Evolutionary conservation across 768 basidiomycete genomes (phyloP).

Genomic region (button mushroom (Agaricus bisporus)): DNA sequence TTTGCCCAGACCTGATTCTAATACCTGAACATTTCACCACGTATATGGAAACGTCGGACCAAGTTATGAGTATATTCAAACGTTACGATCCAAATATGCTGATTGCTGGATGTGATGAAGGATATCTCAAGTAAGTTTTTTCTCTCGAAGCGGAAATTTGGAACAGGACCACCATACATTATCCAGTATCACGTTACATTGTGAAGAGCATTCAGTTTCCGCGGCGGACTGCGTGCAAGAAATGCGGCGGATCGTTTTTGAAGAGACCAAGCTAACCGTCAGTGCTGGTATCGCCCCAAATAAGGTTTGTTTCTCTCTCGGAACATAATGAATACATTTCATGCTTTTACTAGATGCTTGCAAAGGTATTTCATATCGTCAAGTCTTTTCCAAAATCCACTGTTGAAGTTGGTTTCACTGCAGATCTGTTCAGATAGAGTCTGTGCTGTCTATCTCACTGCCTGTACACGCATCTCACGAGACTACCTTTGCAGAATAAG

Average conservation of each 20-base stretch:
- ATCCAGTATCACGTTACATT: slow-evolving; percentile 77
- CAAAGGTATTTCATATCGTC: slow-evolving; percentile 54
- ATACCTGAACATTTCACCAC: slow-evolving; percentile 51
- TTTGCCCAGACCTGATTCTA: slow-evolving; percentile 84
- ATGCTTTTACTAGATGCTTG: slow-evolving; percentile 60
- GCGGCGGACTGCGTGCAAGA: slow-evolving; percentile 72
- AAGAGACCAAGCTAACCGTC: slow-evolving; percentile 81
- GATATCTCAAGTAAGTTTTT: slow-evolving; percentile 73
- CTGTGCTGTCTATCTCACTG: slow-evolving; percentile 4
- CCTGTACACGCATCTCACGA: slow-evolving; percentile 2
- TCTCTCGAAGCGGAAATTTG: slow-evolving; percentile 2
- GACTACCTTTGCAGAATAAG: slow-evolving; percentile 58
- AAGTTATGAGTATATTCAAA: slow-evolving; percentile 63
- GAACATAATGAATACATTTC: slow-evolving; percentile 10
- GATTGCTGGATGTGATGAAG: slow-evolving; percentile 83
- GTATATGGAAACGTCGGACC: slow-evolving; percentile 65
- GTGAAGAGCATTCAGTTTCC: slow-evolving; percentile 54
- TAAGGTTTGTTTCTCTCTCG: slow-evolving; percentile 48
- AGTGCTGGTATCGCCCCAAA: slow-evolving; percentile 96
- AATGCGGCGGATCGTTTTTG: slow-evolving; percentile 67
- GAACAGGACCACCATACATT: not conserved
- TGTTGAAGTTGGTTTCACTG: slow-evolving; percentile 1
- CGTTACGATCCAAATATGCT: slow-evolving; percentile 75
- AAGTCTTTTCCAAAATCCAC: not conserved
- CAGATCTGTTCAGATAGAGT: slow-evolving; percentile 94